Evolutionary conservation across 805 yeast genomes (phyloP), one percentile per base, ranked within the genome.

Genomic region (Wickerhamiella sergipiensis): DNA sequence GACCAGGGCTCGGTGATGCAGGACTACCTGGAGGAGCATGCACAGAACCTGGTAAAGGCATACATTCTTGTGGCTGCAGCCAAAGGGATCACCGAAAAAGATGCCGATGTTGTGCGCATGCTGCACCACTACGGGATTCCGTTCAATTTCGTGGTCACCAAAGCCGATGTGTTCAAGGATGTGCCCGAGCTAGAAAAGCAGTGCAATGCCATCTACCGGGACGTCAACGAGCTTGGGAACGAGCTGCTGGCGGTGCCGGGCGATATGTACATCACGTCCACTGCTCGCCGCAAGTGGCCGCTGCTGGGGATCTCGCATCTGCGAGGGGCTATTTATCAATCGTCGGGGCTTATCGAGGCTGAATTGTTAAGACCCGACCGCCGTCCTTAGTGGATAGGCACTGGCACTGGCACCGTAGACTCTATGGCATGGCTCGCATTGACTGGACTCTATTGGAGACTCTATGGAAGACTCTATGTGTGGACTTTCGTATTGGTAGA

Each of bases 131-230:
- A 67, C 47, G 95, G 90, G 0, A 70, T 80, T 3, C 79, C 84
- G 0, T 85, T 81, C 64, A 90, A 85, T 53, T 66, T 87, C 6
- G 76, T 87, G 0, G 76, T 86, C 63, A 87, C 94, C 23, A 87
- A 87, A 59, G 75, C 81, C 46, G 96, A 88, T 22, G 46, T 36
- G 19, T 36, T 36, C 13, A 36, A 36, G 40, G 40, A 36, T 17
- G 19, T 36, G 7, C 40, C 40, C 13, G 40, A 36, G 19, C 40
- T 36, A 18, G 40, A 36, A 18, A 15, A n/a, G 19, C 40, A 36
- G 19, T 36, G 40, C 40, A 36, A n/a, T n/a, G 40, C 40, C 19
- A 17, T 48, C 39, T 38, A 39, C 40, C 13, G 19, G 13, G 22
- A 42, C 18, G 45, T 38, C n/a, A 24, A 40, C 15, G 49, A 39